A percentile compares a stretch with the other conserved stretches of the same genome.
These are phyloP conservation scores for Trichomonas vaginalis DNA, from an alignment of 208 protist species.

Conservation along the genomic window DNA sequence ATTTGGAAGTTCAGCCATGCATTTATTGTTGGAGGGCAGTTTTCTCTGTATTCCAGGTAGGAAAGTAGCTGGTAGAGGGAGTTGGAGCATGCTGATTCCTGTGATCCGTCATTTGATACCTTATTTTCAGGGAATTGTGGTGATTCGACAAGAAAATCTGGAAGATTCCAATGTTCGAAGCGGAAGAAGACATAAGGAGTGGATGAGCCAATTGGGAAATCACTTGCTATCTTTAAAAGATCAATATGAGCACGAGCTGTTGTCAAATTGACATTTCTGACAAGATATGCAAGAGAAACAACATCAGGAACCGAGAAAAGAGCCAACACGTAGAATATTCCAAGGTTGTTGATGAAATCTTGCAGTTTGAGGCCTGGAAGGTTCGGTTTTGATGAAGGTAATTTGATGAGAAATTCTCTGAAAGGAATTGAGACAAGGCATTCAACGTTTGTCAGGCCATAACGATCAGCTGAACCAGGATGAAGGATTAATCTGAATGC, in stretches of 20 bases:
- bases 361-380: neutral
- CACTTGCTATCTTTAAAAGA: neutral
- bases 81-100: neutral
- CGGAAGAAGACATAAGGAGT: neutral
- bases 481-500: neutral
- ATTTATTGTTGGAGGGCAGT: neutral
- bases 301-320: neutral
- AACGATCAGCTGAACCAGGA: neutral
- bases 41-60: neutral
- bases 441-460: neutral
- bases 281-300: neutral
- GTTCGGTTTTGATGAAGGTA: neutral
- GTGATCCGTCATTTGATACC: neutral
- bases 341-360: neutral
- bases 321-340: neutral
- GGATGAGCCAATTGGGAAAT: neutral
- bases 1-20: neutral
- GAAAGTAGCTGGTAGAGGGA: neutral
- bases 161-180: neutral
- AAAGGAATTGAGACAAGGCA: neutral
- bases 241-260: neutral
- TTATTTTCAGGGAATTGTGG: neutral
- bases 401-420: neutral
- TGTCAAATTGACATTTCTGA: neutral
- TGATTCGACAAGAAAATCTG: neutral